These are phyloP conservation scores for Punica granatum DNA, from an alignment of 345 rosid species.

Conservation along the genomic window DNA sequence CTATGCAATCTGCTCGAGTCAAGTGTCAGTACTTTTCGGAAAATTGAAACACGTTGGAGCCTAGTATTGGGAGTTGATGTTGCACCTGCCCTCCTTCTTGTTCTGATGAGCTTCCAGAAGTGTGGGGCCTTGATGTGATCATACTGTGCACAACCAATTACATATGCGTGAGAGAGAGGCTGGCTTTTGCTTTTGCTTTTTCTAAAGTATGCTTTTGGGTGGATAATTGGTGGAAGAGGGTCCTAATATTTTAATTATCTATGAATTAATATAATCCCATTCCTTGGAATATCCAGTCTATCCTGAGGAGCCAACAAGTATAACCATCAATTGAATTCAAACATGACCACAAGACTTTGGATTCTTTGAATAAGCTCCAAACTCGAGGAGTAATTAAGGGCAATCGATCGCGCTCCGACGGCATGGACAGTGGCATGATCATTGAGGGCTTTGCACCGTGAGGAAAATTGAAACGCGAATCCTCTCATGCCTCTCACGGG, in stretches of 20 bases:
- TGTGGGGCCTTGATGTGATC: neutral
- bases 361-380: neutral
- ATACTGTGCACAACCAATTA: neutral
- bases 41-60: neutral
- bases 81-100: neutral
- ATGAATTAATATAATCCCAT: neutral
- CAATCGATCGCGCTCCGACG: no score
- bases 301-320: neutral
- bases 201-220: slow-evolving; percentile 1
- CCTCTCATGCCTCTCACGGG: no score
- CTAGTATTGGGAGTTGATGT: neutral
- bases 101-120: neutral
- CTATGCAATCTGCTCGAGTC: neutral
- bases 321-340: neutral
- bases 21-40: neutral
- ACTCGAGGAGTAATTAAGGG: neutral
- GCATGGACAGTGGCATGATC: no score
- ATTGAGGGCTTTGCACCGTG: no score
- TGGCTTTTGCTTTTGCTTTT: slow-evolving; percentile 2
- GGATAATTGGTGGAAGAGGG: slow-evolving; percentile 3
- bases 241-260: neutral
- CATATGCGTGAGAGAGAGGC: neutral
- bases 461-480: no score
- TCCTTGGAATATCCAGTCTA: neutral
- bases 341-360: neutral